Evolutionary conservation across 2,329 filamentous ascomycete species (phyloP), one percentile per base, ranked within the genome.

Genomic region (Xylaria multiplex): DNA sequence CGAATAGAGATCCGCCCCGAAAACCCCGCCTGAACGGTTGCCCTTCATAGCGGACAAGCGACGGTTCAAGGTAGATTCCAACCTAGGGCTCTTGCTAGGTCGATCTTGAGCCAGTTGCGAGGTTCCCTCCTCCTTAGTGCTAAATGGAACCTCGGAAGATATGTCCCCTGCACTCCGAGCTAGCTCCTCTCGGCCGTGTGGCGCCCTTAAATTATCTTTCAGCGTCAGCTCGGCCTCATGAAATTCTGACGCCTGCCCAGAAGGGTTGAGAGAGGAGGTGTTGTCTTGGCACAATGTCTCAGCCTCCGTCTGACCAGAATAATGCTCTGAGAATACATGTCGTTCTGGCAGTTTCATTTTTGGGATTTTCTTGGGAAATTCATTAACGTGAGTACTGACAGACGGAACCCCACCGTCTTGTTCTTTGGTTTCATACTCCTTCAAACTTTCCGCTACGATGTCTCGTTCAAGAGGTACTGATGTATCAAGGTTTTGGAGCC

Each of bases 181-280:
- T 37, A 75, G 60, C 14, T 62, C 46, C 35, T 73, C 61, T 42
- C 68, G 46, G 16, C 56, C n/a, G 19, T 55, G 52, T 45, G 45
- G 16, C 6, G 45, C 30, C 9, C 59, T 54, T 16, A 40, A 46
- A 19, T 42, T 16, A 3, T 35, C 13, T 32, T n/a, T 14, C 6
- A 37, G 14, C 6, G 35, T 24, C 13, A 27, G 16, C 48, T 19
- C 45, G 37, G 16, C n/a, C 45, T 40, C 30, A 30, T 52, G 57
- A 40, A 37, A 40, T 46, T 74, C 77, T 84, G 84, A 85, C 1
- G 79, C 79, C 5, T 73, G 72, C 0, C 79, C 70, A 61, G 84
- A 85, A 3, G 86, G 84, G 27, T 78, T 71, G 22, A 55, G 9
- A 40, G 5, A 13, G 37, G 14, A 67, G 5, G 69, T 57, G 77